Base-by-base conservation (phyloP, 331 rosid genomes). In the Erythrophleum ivorense region DNA sequence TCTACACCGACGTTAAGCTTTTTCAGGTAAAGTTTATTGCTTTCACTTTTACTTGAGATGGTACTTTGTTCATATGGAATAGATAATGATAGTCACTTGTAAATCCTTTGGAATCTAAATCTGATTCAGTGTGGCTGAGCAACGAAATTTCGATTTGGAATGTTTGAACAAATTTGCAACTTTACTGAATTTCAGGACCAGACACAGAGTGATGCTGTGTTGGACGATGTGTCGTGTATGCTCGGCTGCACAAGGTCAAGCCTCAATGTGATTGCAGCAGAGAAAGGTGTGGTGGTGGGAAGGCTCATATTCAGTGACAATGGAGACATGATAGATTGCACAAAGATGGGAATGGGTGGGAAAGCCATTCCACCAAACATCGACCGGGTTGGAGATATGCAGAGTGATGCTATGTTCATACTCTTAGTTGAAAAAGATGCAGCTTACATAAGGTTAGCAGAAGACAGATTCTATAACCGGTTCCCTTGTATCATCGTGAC, bases 331-430 rank as follows among this genome's bases (percentile, higher is more conserved):
- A 94, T 94, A 2, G 98, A 94, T 57, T 94, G 98, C 72, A 91
- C 98, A 0, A 94, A 94, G 71, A 94, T 94, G 98, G 98, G 97
- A 0, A 90, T 91, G 97, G 98, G 98, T 1, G 98, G 97, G 1
- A 91, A 94, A 12, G 97, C 97, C 0, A 94, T 94, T 64, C 98
- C 98, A 0, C 98, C 98, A 0, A 94, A 94, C 77, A 94, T 94
- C 40, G 94, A 86, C 49, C 79, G 97, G 72, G 97, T 94, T 66
- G 97, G 92, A 78, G 92, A 94, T 86, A 91, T 94, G 98, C 90
- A 87, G 81, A 94, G 97, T 21, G 98, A 92, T 78, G 98, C 98
- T 3, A 31, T 90, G 57, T 94, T 94, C 65, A 92, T 92, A 54
- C 85, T 94, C 24, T 77, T 94, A 84, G 98, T 94, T 77, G 98